Evolutionary conservation across 495 filamentous ascomycete species (phyloP).

Genomic region (Penicillium waksmanii): DNA sequence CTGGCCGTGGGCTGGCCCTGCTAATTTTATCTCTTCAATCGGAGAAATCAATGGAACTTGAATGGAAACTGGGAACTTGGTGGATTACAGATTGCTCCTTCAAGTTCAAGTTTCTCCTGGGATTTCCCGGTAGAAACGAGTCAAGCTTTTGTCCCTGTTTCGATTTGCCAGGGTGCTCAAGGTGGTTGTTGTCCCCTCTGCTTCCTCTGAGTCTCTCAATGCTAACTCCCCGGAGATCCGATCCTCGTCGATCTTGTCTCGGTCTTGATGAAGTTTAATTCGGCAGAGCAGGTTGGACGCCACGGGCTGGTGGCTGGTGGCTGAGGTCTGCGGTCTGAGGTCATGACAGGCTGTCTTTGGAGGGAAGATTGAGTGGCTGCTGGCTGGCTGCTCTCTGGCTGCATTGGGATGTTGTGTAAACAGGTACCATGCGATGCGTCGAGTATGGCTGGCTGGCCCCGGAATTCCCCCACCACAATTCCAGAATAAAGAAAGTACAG

Average conservation of each 20-base stretch:
- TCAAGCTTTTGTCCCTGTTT: too few species aligned
- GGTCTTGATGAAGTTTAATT: conserved; percentile 34
- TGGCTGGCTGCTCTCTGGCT: background rate
- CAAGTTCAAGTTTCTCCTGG: background rate
- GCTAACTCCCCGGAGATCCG: conserved; percentile 1
- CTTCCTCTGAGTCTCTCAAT: background rate
- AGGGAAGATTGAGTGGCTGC: background rate
- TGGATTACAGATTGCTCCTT: background rate
- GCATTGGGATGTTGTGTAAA: background rate
- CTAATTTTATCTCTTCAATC: conserved; percentile 19
- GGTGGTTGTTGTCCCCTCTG: background rate
- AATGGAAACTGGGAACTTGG: background rate
- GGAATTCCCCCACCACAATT: too few species aligned
- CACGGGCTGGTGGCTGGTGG: conserved; percentile 13
- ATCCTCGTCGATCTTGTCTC: conserved; percentile 30
- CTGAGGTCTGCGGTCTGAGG: too few species aligned
- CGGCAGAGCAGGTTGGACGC: conserved; percentile 9
- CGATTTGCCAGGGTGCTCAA: background rate
- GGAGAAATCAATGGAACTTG: background rate
- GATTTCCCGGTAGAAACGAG: too few species aligned
- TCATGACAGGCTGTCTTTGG: too few species aligned
- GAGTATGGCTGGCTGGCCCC: too few species aligned
- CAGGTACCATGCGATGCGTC: background rate
- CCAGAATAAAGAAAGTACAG: too few species aligned
- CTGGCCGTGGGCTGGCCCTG: background rate